Conservation (phyloP, 164 flowering plant genomes). For the Brasenia schreberi region DNA sequence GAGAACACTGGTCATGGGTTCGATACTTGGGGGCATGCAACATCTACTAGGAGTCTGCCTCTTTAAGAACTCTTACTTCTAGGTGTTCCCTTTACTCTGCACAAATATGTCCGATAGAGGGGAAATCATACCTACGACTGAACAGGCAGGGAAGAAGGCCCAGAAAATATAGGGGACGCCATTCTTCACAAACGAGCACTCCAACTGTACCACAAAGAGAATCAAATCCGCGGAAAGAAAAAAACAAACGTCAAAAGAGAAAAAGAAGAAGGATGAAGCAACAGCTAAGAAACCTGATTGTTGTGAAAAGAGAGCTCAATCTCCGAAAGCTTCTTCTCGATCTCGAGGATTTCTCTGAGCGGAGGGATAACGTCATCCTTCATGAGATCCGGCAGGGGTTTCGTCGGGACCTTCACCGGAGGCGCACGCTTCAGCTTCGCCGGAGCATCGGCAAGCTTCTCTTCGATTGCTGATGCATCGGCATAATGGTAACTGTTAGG, state of each 20-base stretch:
- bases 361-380: slow-evolving; percentile 80
- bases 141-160: slow-evolving; percentile 75
- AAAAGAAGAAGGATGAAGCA: not conserved
- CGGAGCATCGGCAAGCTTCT: slow-evolving; percentile 11
- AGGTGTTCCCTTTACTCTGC: too few species aligned
- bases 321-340: slow-evolving; percentile 48
- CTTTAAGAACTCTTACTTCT: too few species aligned
- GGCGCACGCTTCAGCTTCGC: slow-evolving; percentile 36
- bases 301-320: slow-evolving; percentile 46
- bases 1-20: too few species aligned
- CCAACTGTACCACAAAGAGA: slow-evolving; percentile 34
- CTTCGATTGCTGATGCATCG: slow-evolving; percentile 59
- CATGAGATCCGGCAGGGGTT: slow-evolving; percentile 69
- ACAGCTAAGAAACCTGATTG: slow-evolving; percentile 33
- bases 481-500: slow-evolving; percentile 27
- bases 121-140: slow-evolving; percentile 41
- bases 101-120: not conserved
- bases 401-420: slow-evolving; percentile 49
- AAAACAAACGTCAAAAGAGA: not conserved
- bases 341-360: slow-evolving; percentile 40
- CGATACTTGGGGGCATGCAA: too few species aligned
- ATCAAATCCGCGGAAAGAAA: not conserved
- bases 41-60: too few species aligned
- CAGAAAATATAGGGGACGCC: slow-evolving; percentile 55
- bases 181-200: slow-evolving; percentile 60